phyloP scores from a whole-genome alignment of 2,329 filamentous ascomycete genomes.

The Calonectria fujianensis region DNA sequence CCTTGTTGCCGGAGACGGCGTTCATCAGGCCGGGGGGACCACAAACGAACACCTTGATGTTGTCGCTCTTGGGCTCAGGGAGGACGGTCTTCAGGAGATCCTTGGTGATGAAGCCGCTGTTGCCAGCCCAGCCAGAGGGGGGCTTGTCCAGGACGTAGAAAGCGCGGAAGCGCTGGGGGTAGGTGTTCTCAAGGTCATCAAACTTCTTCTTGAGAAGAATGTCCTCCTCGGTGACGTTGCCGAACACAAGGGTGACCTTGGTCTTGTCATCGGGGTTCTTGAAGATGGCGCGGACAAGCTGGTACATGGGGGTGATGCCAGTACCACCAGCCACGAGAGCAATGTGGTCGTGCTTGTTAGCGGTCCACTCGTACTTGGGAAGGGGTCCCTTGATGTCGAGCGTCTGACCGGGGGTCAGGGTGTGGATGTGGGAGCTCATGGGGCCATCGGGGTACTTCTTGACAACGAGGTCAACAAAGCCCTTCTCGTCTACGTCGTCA shows the following conservation, averaged over 20 bases:
- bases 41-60: constrained; percentile 98
- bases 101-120: constrained; percentile 89
- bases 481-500: constrained; percentile 76
- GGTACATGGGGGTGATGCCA: constrained; percentile 98
- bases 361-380: constrained; percentile 91
- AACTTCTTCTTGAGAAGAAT: constrained; percentile 93
- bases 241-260: constrained; percentile 96
- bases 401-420: constrained; percentile 85
- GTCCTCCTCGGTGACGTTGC: constrained; percentile 91
- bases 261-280: constrained; percentile 97
- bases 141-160: constrained; percentile 95
- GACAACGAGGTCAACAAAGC: constrained; percentile 90
- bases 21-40: constrained; percentile 96
- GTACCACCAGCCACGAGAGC: constrained; percentile 94
- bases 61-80: constrained; percentile 91
- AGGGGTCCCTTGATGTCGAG: constrained; percentile 97
- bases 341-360: constrained; percentile 96
- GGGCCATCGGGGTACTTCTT: constrained; percentile 94
- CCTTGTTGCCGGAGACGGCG: constrained; percentile 91
- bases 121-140: constrained; percentile 85
- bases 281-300: constrained; percentile 93
- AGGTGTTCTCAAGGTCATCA: constrained; percentile 92
- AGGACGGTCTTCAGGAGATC: constrained; percentile 96
- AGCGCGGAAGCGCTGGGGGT: constrained; percentile 94
- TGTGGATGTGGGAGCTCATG: constrained; percentile 93